Percentiles rank a stretch among this genome's conserved stretches.
Evolutionary conservation across 176 grass and related monocot species (phyloP).

Genomic region (Poa annua): DNA sequence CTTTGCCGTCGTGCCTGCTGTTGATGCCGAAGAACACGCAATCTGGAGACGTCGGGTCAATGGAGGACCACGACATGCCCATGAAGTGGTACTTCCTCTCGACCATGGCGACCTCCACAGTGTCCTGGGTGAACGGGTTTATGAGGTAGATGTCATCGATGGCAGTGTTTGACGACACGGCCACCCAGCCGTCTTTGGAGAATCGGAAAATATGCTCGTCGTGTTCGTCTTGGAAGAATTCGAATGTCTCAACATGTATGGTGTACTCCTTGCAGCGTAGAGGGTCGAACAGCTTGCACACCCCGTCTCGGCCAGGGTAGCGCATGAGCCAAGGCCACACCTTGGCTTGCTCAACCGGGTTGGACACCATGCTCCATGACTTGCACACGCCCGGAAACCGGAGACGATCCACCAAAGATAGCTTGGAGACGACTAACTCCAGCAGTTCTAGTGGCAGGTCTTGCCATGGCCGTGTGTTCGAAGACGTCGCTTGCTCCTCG

Average conservation of each 20-base stretch:
- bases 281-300: constrained; percentile 8
- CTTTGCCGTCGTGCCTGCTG: background rate
- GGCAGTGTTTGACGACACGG: background rate
- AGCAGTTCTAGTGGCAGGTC: background rate
- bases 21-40: background rate
- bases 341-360: constrained; percentile 7
- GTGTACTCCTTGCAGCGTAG: background rate
- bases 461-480: background rate
- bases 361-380: constrained; percentile 24
- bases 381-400: background rate
- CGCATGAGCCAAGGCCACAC: constrained; percentile 27
- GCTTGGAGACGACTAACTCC: background rate
- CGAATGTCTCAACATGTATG: background rate
- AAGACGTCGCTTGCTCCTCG: background rate
- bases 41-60: background rate
- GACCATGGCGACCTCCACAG: background rate
- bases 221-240: background rate
- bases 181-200: background rate
- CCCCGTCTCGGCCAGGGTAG: background rate
- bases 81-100: background rate
- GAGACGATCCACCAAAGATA: constrained; percentile 3
- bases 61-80: background rate
- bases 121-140: background rate
- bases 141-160: constrained; percentile 3
- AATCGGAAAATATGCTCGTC: background rate